Evolutionary conservation across 306 rosid species (phyloP).

Genomic region (Pyrus bretschneideri): DNA sequence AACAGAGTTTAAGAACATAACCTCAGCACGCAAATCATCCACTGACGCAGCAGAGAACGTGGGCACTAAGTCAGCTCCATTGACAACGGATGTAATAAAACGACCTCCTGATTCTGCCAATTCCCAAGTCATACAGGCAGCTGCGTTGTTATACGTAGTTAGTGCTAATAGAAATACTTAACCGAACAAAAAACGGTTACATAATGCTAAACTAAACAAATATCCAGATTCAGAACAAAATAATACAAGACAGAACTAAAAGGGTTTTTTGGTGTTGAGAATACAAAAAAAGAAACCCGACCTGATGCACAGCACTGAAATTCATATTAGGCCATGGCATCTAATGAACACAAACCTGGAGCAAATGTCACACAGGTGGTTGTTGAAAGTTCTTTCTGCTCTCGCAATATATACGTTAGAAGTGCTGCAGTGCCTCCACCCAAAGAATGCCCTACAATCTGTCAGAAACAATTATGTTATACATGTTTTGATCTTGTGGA

Average conservation of each 20-base stretch:
- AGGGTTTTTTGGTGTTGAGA: neutral
- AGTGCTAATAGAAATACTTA: constrained; percentile 16
- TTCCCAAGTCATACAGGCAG: constrained; percentile 99
- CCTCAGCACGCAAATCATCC: constrained; percentile 92
- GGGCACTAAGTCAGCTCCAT: constrained; percentile 96
- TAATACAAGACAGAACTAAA: constrained; percentile 3
- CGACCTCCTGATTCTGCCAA: constrained; percentile 77
- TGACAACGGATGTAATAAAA: constrained; percentile 77
- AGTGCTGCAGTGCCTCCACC: constrained; percentile 99
- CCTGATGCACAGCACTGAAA: neutral
- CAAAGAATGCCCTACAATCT: constrained; percentile 97
- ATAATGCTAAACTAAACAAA: neutral
- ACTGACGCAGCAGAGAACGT: constrained; percentile 96
- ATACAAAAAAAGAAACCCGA: neutral
- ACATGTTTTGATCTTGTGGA: neutral
- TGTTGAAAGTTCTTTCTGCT: constrained; percentile 68
- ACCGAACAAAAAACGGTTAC: neutral
- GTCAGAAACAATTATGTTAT: constrained; percentile 5
- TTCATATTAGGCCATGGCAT: neutral
- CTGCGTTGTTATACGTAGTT: constrained; percentile 41
- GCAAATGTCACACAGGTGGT: constrained; percentile 84
- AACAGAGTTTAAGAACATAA: constrained; percentile 22
- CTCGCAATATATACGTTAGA: constrained; percentile 80
- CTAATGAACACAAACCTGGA: constrained; percentile 53
- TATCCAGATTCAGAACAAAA: neutral